phyloP scores from a whole-genome alignment of 495 filamentous ascomycete species.

The Aspergillus affinis region DNA sequence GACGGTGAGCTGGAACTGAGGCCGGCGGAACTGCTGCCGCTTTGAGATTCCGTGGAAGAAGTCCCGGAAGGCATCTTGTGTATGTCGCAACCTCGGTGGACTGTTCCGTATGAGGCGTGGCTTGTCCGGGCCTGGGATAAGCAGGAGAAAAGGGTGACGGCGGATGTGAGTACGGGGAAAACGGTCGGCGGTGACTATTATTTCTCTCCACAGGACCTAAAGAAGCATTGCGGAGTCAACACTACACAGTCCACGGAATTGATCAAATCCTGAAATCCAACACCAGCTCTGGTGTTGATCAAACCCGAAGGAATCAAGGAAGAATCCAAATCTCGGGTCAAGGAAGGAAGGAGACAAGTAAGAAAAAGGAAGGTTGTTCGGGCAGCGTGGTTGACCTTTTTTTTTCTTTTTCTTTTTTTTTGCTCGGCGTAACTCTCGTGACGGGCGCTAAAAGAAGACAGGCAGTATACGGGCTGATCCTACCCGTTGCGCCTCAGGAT shows the following conservation, averaged over 20 bases:
- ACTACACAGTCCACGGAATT: not conserved
- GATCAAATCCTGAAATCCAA: not conserved
- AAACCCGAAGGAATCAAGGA: not conserved
- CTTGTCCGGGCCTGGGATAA: not conserved
- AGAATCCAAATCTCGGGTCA: not conserved
- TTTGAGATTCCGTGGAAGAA: constrained; percentile 28
- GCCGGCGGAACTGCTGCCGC: constrained; percentile 27
- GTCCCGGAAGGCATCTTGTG: constrained; percentile 30
- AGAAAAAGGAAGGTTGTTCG: not conserved
- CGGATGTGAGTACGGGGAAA: constrained; percentile 12
- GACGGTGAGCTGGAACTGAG: constrained; percentile 30
- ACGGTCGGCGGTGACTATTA: constrained; percentile 13
- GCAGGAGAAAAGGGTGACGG: constrained; percentile 1
- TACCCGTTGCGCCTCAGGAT: not conserved
- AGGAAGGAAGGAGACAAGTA: constrained; percentile 6
- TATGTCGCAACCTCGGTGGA: not conserved
- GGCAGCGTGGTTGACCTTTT: not conserved
- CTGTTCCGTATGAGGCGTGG: not conserved
- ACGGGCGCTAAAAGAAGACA: constrained; percentile 11
- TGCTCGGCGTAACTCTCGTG: constrained; percentile 2
- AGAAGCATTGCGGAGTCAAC: constrained; percentile 17
- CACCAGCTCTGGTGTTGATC: not conserved
- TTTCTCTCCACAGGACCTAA: constrained; percentile 5
- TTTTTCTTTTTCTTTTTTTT: constrained; percentile 6
- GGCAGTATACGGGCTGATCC: not conserved